These are phyloP conservation scores for Zoysia japonica DNA, from an alignment of 176 grass and related monocot species.

Conservation along the genomic window DNA sequence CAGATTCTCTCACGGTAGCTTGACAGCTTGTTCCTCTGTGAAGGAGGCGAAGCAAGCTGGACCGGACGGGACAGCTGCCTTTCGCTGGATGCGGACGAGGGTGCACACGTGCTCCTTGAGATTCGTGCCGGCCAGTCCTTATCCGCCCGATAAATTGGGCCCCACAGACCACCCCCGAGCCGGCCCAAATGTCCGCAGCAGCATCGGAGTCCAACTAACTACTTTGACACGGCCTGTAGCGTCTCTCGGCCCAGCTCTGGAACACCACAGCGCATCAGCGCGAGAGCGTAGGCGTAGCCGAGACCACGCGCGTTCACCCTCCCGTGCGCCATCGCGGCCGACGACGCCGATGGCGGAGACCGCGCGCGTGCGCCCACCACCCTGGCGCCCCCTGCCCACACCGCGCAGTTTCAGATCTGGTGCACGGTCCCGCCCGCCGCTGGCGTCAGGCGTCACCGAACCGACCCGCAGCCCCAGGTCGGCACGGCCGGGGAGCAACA, in stretches of 20 bases:
- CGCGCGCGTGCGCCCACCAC: not conserved
- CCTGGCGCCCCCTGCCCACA: not conserved
- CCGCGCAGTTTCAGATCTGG: not conserved
- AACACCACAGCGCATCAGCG: too few relatives aligned
- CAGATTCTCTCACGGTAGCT: not conserved
- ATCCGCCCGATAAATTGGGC: not conserved
- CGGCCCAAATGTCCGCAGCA: not conserved
- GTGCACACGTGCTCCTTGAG: not conserved
- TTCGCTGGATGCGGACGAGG: not conserved
- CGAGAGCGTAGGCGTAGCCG: too few relatives aligned
- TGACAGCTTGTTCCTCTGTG: not conserved
- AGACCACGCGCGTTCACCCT: too few relatives aligned
- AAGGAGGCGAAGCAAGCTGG: not conserved
- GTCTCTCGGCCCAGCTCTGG: not conserved
- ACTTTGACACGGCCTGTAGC: too few relatives aligned
- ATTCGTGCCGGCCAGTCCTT: slow-evolving; percentile 18
- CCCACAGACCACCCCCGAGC: not conserved
- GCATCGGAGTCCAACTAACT: too few relatives aligned
- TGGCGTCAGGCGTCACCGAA: too few relatives aligned
- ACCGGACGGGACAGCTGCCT: not conserved
- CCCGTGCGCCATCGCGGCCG: not conserved
- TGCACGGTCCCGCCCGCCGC: too few relatives aligned
- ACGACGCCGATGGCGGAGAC: not conserved
- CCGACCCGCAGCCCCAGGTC: too few relatives aligned
- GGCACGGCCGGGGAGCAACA: too few relatives aligned